Evolutionary conservation across 768 basidiomycete genomes (phyloP).

Genomic region (Cantharellus cinnabarinus): DNA sequence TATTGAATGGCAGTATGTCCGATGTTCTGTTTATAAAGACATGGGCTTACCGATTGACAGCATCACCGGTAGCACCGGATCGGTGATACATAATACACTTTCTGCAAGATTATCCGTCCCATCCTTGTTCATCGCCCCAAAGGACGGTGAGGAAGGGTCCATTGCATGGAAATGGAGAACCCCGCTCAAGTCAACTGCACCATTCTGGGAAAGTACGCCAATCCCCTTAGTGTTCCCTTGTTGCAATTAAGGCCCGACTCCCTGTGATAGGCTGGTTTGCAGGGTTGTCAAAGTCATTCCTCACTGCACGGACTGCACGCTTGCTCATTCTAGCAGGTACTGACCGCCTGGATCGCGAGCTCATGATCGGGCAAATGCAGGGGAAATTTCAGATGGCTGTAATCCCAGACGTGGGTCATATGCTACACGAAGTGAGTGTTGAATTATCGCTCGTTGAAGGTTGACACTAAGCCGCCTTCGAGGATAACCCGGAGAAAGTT

Average conservation of each 20-base stretch:
- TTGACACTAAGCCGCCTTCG: background rate
- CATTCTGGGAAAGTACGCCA: constrained; percentile 69
- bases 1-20: constrained; percentile 85
- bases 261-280: constrained; percentile 64
- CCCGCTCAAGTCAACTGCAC: constrained; percentile 60
- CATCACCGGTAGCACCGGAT: constrained; percentile 42
- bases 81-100: constrained; percentile 55
- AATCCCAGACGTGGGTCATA: constrained; percentile 72
- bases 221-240: background rate
- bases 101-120: constrained; percentile 88
- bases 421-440: constrained; percentile 63
- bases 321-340: constrained; percentile 82
- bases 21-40: background rate
- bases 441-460: background rate
- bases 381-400: constrained; percentile 90
- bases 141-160: constrained; percentile 9
- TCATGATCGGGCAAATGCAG: constrained; percentile 96
- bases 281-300: constrained; percentile 60
- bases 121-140: constrained; percentile 34
- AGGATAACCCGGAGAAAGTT: constrained; percentile 73
- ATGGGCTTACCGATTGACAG: background rate
- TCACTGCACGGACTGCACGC: constrained; percentile 57
- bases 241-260: background rate
- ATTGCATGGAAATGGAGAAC: constrained; percentile 59
- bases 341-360: constrained; percentile 74